These are phyloP conservation scores for Mycosphaerelloides madeirae DNA, from an alignment of 2,329 filamentous ascomycete genomes.

Conservation along the genomic window DNA sequence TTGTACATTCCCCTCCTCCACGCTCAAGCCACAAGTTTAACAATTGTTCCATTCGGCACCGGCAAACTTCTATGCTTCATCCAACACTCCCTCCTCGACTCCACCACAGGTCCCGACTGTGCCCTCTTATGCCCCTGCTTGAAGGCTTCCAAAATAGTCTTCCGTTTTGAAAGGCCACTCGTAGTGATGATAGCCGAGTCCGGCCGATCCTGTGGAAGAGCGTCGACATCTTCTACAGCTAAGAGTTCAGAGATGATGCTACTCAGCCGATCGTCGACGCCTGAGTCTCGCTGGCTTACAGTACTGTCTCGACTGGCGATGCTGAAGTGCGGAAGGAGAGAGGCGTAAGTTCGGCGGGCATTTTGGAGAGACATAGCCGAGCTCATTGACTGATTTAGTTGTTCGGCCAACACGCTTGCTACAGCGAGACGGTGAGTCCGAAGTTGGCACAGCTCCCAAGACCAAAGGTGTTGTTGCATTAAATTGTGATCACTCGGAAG, in stretches of 20 bases:
- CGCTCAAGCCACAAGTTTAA: background rate
- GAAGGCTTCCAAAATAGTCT: background rate
- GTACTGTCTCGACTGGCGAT: conserved; percentile 12
- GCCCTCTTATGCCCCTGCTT: background rate
- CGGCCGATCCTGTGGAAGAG: conserved; percentile 2
- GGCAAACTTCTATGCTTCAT: background rate
- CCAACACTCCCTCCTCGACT: background rate
- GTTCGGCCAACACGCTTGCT: conserved; percentile 15
- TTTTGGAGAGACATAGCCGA: conserved; percentile 13
- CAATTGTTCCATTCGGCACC: background rate
- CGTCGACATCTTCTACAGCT: too few relatives aligned
- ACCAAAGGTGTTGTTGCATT: conserved; percentile 22
- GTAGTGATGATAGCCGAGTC: background rate
- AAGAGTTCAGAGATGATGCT: conserved; percentile 16
- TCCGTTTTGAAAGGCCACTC: background rate
- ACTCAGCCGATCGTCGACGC: conserved; percentile 16
- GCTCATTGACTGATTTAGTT: conserved; percentile 8
- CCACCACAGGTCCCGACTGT: background rate
- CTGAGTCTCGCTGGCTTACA: background rate
- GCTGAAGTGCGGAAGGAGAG: conserved; percentile 19
- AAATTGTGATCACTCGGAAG: conserved; percentile 17
- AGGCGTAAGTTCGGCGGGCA: conserved; percentile 15
- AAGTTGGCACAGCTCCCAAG: conserved; percentile 20
- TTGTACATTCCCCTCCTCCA: background rate
- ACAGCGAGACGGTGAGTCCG: conserved; percentile 17